phyloP scores from a whole-genome alignment of 73 alveolate genomes.

The Tetrahymena malaccensis region DNA sequence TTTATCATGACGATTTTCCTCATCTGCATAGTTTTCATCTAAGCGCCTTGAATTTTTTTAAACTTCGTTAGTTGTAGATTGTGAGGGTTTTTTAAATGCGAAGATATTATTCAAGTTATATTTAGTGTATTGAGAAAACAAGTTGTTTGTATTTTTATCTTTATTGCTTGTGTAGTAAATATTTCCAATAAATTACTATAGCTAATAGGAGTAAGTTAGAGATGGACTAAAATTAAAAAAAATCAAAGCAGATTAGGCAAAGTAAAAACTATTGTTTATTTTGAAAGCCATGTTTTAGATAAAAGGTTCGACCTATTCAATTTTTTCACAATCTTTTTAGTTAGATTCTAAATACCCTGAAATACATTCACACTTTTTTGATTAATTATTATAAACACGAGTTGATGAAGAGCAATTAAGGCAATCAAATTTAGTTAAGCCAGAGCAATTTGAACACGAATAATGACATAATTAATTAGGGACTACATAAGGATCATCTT shows the following conservation, averaged over 20 bases:
- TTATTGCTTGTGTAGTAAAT: neutral
- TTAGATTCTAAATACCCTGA: neutral
- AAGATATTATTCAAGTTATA: neutral
- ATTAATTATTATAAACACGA: neutral
- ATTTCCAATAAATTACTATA: neutral
- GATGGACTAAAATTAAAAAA: neutral
- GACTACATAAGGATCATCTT: neutral
- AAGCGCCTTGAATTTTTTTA: too few species aligned
- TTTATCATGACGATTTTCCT: too few species aligned
- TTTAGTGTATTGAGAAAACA: neutral
- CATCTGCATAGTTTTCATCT: too few species aligned
- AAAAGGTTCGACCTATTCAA: neutral
- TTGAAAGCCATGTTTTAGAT: neutral
- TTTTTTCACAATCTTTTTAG: neutral
- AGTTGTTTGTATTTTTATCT: neutral
- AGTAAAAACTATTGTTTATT: neutral
- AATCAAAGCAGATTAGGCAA: neutral
- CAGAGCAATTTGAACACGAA: neutral
- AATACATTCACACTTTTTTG: neutral
- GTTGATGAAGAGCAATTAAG: neutral
- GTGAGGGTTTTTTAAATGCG: neutral
- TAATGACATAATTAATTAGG: neutral
- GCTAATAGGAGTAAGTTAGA: neutral
- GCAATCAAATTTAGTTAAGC: neutral
- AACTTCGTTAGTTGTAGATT: too few species aligned